phyloP scores from a whole-genome alignment of 1,139 yeast genomes.

The Spathaspora sp. region DNA sequence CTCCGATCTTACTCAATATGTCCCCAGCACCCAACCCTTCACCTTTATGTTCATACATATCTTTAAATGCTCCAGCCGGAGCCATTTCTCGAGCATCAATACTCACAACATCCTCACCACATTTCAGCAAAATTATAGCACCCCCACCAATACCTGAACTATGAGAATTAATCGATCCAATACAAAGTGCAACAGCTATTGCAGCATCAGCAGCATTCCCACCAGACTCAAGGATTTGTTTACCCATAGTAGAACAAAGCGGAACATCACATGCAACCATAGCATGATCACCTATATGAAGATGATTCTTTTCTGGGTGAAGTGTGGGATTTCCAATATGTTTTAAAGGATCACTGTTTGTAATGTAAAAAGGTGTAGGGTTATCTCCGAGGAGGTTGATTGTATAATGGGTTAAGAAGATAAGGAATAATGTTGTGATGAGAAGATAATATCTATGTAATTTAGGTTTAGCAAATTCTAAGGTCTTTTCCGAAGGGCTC shows the following conservation, averaged over 20 bases:
- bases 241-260: conserved; percentile 69
- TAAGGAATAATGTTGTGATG: not conserved
- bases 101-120: conserved; percentile 37
- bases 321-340: conserved; percentile 37
- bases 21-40: conserved; percentile 13
- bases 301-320: conserved; percentile 29
- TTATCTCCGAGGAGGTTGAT: not conserved
- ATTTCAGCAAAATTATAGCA: conserved; percentile 63
- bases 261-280: conserved; percentile 81
- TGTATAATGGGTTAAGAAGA: not conserved
- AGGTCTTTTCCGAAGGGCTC: not conserved
- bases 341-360: conserved; percentile 24
- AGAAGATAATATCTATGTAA: not conserved
- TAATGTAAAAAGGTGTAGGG: not conserved
- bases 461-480: not conserved
- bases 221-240: conserved; percentile 53
- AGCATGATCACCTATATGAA: conserved; percentile 39
- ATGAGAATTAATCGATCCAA: conserved; percentile 80
- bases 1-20: conserved; percentile 65
- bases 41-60: conserved; percentile 57
- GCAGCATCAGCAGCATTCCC: conserved; percentile 92
- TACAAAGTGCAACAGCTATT: conserved; percentile 82
- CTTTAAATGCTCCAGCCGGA: conserved; percentile 57
- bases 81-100: conserved; percentile 92
- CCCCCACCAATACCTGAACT: conserved; percentile 96